Percentiles rank a stretch among this genome's conserved stretches.
Conservation (phyloP, 495 filamentous ascomycete species). For the Penicillium pulvis region DNA sequence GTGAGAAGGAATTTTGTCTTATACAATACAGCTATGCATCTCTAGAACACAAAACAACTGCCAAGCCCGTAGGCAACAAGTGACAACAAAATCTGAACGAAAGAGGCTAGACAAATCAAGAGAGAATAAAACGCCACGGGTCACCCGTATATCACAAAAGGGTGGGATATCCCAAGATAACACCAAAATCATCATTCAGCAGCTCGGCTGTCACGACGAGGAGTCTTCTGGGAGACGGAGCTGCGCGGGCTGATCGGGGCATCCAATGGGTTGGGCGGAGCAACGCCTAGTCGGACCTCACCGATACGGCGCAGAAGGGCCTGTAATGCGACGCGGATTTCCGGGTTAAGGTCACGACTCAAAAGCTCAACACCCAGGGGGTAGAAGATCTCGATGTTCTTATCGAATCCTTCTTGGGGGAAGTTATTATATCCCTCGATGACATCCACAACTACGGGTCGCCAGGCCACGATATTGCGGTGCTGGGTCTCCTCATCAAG, state of each 20-base stretch:
- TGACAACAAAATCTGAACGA: conserved; percentile 7
- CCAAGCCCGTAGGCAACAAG: conserved; percentile 11
- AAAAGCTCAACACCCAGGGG: conserved; percentile 84
- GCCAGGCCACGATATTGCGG: conserved; percentile 93
- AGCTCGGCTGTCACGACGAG: conserved; percentile 33
- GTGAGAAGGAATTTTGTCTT: conserved; percentile 19
- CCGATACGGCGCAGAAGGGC: conserved; percentile 76
- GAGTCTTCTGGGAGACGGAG: conserved; percentile 36
- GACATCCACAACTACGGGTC: conserved; percentile 97
- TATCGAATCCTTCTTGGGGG: conserved; percentile 76
- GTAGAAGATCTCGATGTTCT: conserved; percentile 80
- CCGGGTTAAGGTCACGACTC: conserved; percentile 73
- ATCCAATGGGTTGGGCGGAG: conserved; percentile 36
- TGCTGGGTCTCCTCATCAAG: conserved; percentile 95
- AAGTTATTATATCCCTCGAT: conserved; percentile 92
- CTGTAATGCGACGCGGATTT: conserved; percentile 76
- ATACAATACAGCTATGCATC: conserved; percentile 35
- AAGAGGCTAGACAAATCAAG: conserved; percentile 13
- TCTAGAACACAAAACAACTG: conserved; percentile 25
- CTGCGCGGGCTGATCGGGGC: conserved; percentile 50
- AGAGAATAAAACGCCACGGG: conserved; percentile 23
- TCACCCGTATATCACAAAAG: conserved; percentile 25
- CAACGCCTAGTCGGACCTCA: conserved; percentile 75
- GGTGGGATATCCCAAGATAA: conserved; percentile 40
- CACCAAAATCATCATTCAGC: conserved; percentile 18